Evolutionary conservation across 2,329 filamentous ascomycete genomes (phyloP).

Genomic region (Penicillium sp.): DNA sequence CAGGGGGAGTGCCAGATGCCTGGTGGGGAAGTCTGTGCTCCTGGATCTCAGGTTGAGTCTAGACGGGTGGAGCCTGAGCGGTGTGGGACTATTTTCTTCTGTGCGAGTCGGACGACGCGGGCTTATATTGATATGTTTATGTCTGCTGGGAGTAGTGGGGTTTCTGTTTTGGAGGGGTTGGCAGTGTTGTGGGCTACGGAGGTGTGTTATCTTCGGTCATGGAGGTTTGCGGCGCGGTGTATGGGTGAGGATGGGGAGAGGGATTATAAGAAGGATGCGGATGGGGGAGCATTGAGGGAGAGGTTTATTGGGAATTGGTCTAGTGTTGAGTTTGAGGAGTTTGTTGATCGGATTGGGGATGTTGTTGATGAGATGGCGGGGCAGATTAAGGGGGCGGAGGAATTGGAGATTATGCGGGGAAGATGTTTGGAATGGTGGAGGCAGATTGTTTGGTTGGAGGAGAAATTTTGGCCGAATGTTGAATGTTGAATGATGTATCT

Average conservation of each 20-base stretch:
- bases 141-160: constrained; percentile 51
- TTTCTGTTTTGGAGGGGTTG: constrained; percentile 63
- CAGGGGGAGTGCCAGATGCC: constrained; percentile 26
- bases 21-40: constrained; percentile 11
- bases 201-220: constrained; percentile 60
- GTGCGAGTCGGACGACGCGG: constrained; percentile 48
- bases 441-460: constrained; percentile 55
- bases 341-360: constrained; percentile 56
- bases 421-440: constrained; percentile 50
- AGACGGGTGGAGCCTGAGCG: not conserved
- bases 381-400: constrained; percentile 38
- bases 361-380: constrained; percentile 57
- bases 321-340: constrained; percentile 57
- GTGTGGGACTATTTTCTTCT: constrained; percentile 26
- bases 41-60: not conserved
- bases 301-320: constrained; percentile 71
- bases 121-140: constrained; percentile 61
- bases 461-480: constrained; percentile 57
- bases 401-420: constrained; percentile 40
- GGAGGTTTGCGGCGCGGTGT: constrained; percentile 45
- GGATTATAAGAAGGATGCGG: constrained; percentile 49
- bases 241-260: constrained; percentile 29
- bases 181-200: constrained; percentile 78
- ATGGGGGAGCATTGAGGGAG: constrained; percentile 62
- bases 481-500: constrained; percentile 15